A percentile compares a stretch with the other conserved stretches of the same genome.
These are phyloP conservation scores for Stachybotrys echinatus DNA, from an alignment of 2,329 filamentous ascomycete genomes.

Conservation along the genomic window DNA sequence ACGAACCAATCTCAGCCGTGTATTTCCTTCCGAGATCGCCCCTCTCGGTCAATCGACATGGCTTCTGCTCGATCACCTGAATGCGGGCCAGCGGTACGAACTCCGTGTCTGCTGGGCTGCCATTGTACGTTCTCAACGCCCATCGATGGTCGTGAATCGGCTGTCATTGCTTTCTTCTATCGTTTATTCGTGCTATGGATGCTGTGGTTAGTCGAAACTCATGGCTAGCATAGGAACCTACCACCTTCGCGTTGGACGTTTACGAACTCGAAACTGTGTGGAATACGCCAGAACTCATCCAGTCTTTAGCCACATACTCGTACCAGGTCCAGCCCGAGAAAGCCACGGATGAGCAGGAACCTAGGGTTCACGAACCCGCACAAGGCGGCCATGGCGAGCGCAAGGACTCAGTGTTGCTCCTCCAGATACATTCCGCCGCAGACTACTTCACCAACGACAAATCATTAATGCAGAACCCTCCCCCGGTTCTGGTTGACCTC, in stretches of 20 bases:
- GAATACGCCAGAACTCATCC: constrained; percentile 55
- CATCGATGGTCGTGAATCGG: background rate
- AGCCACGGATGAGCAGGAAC: constrained; percentile 10
- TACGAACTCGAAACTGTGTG: constrained; percentile 58
- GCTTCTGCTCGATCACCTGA: constrained; percentile 69
- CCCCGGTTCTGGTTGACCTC: constrained; percentile 70
- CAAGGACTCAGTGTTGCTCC: constrained; percentile 56
- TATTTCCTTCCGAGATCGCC: constrained; percentile 53
- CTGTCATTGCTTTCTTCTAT: too few relatives aligned
- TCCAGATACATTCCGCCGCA: constrained; percentile 70
- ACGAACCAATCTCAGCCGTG: constrained; percentile 59
- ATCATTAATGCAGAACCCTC: constrained; percentile 69
- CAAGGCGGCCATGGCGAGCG: constrained; percentile 11
- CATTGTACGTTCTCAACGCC: constrained; percentile 57
- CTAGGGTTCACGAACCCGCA: constrained; percentile 5
- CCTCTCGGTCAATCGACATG: constrained; percentile 62
- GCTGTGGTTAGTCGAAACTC: too few relatives aligned
- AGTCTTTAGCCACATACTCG: constrained; percentile 60
- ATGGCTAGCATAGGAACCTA: constrained; percentile 79
- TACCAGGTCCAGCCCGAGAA: constrained; percentile 36
- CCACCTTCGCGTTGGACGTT: constrained; percentile 65
- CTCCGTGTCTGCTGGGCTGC: constrained; percentile 90
- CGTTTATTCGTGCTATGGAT: too few relatives aligned
- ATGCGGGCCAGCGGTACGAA: constrained; percentile 76
- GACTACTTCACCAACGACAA: constrained; percentile 77